A percentile compares a stretch with the other conserved stretches of the same genome.
Evolutionary conservation across 768 basidiomycete species (phyloP).

Genomic region (Xerocomellus amylosporus): DNA sequence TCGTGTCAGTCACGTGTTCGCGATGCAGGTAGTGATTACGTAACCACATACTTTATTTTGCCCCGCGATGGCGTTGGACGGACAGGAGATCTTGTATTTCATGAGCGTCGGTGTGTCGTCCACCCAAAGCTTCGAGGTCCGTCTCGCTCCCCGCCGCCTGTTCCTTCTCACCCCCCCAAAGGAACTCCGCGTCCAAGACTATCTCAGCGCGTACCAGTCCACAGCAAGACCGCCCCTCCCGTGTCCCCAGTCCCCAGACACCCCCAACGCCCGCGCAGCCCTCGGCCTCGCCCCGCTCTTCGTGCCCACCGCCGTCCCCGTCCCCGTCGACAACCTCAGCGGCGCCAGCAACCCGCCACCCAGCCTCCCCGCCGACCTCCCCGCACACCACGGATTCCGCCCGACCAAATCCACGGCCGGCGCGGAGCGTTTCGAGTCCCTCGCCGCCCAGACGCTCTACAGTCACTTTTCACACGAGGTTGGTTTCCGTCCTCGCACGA

Average conservation of each 20-base stretch:
- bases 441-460: conserved; percentile 39
- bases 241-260: conserved; percentile 46
- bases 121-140: conserved; percentile 27
- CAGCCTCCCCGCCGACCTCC: conserved; percentile 16
- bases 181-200: conserved; percentile 58
- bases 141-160: neutral
- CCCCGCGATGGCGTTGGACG: conserved; percentile 12
- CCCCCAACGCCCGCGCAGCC: conserved; percentile 40
- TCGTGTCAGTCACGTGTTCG: conserved; percentile 13
- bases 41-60: conserved; percentile 5
- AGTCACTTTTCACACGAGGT: conserved; percentile 43
- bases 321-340: conserved; percentile 1
- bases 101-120: conserved; percentile 28
- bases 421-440: conserved; percentile 35
- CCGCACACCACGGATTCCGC: conserved; percentile 26
- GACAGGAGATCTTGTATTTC: conserved; percentile 21
- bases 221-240: conserved; percentile 50
- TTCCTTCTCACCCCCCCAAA: conserved; percentile 19
- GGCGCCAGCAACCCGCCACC: neutral
- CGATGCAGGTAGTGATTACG: conserved; percentile 1
- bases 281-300: conserved; percentile 52
- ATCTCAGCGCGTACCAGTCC: conserved; percentile 45
- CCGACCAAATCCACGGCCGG: conserved; percentile 16
- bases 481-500: conserved; percentile 15
- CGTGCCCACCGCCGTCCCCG: conserved; percentile 37